Evolutionary conservation across 805 yeast genomes (phyloP), one percentile per base, ranked within the genome.

Genomic region (Monosporozyma unispora): DNA sequence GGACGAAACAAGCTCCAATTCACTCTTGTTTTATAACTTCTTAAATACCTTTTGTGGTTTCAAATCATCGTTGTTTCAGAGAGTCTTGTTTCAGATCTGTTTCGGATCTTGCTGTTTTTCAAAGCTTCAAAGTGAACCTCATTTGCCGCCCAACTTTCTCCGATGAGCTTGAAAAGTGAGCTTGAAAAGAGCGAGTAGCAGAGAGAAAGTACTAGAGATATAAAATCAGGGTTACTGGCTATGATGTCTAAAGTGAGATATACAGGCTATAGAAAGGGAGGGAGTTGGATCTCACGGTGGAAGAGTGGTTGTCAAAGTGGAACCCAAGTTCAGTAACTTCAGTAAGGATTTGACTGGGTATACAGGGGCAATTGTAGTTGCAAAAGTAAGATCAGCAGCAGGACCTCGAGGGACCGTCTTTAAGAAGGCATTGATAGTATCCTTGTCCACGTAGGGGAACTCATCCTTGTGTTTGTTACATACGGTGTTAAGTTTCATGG

Each of bases 341-440:
- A 63, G 33, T 7, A 64, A 40, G 18, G 59, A 31, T 7, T 54
- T 51, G 1, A 62, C 12, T 6, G 67, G 66, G 37, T 52, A 65
- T 5, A 57, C 56, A 2, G 68, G 64, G 2, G 69, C 67, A 12
- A 65, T n/a, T 10, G 53, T 51, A 3, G 54, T 42, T 1, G 64
- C 63, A 52, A 65, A 63, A 3, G 62, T 37, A 16, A 65, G 50
- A 39, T 62, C 58, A 2, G 65, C 51, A 6, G 62, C 66, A 23
- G 59, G 60, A 3, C 69, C 69, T 45, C 57, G 62, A 4, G 51
- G 53, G 43, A 60, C n/a, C 7, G 25, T 18, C 11, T 47, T 23
- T n/a, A 48, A 33, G 45, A 50, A 49, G 12, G 48, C 8, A 2
- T 49, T 49, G 19, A 60, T 48, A 25, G 27, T 19, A 22, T 39